Conservation (phyloP, 495 filamentous ascomycete species). For the Penicillium coprophilum region DNA sequence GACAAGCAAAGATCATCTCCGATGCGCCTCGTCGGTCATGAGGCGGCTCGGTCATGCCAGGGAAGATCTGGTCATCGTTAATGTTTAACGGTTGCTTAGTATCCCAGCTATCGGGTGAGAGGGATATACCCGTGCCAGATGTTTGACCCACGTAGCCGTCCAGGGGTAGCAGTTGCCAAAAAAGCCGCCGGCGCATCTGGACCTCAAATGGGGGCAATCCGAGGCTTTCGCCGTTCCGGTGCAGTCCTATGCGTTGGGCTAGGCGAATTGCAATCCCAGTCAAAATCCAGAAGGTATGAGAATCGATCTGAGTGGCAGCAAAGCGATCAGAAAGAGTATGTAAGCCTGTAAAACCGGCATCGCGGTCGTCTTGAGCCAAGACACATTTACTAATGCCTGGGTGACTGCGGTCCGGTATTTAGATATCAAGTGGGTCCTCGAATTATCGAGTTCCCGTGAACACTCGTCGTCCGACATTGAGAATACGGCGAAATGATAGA, state of each 20-base stretch:
- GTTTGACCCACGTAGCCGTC: constrained; percentile 37
- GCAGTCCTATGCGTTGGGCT: constrained; percentile 49
- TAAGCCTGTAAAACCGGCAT: constrained; percentile 36
- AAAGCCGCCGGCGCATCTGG: constrained; percentile 49
- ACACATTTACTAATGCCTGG: constrained; percentile 32
- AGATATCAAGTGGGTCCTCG: constrained; percentile 13
- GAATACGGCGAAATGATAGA: constrained; percentile 42
- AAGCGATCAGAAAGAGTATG: constrained; percentile 30
- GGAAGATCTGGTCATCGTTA: constrained; percentile 55
- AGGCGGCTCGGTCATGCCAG: constrained; percentile 27
- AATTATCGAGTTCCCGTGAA: constrained; percentile 29
- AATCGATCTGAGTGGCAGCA: constrained; percentile 35
- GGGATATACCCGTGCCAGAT: constrained; percentile 26
- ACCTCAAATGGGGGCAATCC: constrained; percentile 48
- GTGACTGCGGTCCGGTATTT: constrained; percentile 22
- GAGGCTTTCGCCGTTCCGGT: constrained; percentile 45
- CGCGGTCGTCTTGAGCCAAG: constrained; percentile 33
- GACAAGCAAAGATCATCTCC: constrained; percentile 76
- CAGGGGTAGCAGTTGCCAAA: constrained; percentile 44
- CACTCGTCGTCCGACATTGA: constrained; percentile 39
- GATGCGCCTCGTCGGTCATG: constrained; percentile 57
- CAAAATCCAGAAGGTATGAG: constrained; percentile 38
- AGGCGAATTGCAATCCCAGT: constrained; percentile 49
- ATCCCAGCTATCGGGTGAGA: constrained; percentile 25
- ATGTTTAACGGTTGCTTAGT: constrained; percentile 51